Evolutionary conservation across 2,329 filamentous ascomycete species (phyloP), one percentile per base, ranked within the genome.

Genomic region (Chalaropsis thielavioides): DNA sequence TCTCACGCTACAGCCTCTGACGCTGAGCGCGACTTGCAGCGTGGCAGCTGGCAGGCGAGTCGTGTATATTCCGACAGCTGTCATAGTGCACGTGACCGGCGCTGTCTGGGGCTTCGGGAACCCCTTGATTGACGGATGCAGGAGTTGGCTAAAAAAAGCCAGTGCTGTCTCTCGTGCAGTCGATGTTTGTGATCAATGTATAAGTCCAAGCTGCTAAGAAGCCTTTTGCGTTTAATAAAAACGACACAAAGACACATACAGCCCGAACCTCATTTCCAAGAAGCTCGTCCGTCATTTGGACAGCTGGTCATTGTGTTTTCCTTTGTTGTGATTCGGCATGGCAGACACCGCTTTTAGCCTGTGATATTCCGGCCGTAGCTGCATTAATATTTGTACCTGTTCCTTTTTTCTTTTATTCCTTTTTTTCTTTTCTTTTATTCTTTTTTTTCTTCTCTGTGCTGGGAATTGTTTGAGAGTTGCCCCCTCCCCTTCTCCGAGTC

Each of bases 71-170:
- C 3, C 8, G 54, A 10, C 51, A 31, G 54, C 54, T 58, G 54
- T 5, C 54, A 58, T n/a, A n/a, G n/a, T n/a, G n/a, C 54, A 58
- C 54, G 54, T 58, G 54, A 58, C 17, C 17, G 17, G 8, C 2
- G 22, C 13, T 5, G 17, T 1, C 54, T 31, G n/a, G 17, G 17
- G 22, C 15, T 19, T 58, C 27, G 17, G 54, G 31, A 38, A 19
- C 31, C 27, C 54, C 54, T 58, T 58, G 54, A 58, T 31, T 58
- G 54, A 17, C 54, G 54, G 10, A 58, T 58, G 54, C 54, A 58
- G 54, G 54, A 27, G 27, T 3, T 38, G 17, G 19, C n/a, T 38
- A 35, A 58, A 58, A 58, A 58, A 38, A 58, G 17, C 19, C 7
- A 19, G 27, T 58, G 27, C 31, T 58, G 24, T 56, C 51, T 56